Evolutionary conservation across 805 yeast species (phyloP).

Genomic region (Candida argentea): DNA sequence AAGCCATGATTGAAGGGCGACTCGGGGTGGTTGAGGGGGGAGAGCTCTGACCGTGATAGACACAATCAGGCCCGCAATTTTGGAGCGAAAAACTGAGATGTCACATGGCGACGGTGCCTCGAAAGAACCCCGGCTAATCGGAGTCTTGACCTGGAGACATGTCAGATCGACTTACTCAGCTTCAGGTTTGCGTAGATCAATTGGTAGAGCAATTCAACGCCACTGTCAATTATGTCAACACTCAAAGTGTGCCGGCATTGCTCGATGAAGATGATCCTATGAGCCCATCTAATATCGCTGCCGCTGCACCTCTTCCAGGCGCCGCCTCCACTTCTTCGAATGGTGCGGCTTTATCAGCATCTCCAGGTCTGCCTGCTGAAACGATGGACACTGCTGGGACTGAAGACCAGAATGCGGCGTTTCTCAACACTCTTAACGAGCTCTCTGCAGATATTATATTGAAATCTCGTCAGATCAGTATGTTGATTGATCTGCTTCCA

Average conservation of each 20-base stretch:
- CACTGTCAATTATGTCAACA: conserved; percentile 57
- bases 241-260: conserved; percentile 25
- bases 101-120: too few species aligned
- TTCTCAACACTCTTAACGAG: conserved; percentile 51
- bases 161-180: conserved; percentile 85
- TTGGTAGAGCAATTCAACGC: conserved; percentile 73
- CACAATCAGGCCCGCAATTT: not conserved
- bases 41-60: not conserved
- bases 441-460: conserved; percentile 75
- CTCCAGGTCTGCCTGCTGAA: not conserved
- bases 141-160: too few species aligned
- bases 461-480: conserved; percentile 77
- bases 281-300: conserved; percentile 27
- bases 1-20: not conserved
- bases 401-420: conserved; percentile 1
- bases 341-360: conserved; percentile 3
- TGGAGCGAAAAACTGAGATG: too few species aligned
- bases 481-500: conserved; percentile 81
- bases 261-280: conserved; percentile 56
- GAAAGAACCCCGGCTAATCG: too few species aligned
- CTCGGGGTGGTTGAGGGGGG: not conserved
- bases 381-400: not conserved
- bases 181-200: conserved; percentile 81
- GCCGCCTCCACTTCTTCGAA: conserved; percentile 1
- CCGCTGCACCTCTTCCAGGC: conserved; percentile 2